Percentiles rank a stretch among this genome's conserved stretches.
These are phyloP conservation scores for Sanghuangporus baumii DNA, from an alignment of 1,284 basidiomycete species.

Conservation along the genomic window DNA sequence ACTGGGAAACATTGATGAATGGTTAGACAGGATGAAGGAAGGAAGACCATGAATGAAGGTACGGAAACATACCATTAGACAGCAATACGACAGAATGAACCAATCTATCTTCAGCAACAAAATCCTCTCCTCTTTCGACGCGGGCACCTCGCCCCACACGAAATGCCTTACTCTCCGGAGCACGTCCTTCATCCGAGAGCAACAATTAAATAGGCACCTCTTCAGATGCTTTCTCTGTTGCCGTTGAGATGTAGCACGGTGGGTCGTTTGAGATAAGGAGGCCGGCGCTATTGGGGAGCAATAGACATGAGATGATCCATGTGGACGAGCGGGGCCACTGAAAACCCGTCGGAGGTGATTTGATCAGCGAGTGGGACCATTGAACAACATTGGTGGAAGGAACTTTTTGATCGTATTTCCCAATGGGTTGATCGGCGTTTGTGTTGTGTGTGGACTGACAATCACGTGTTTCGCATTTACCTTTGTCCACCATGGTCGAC, in stretches of 20 bases:
- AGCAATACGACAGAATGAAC: conserved; percentile 65
- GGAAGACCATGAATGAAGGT: too few relatives aligned
- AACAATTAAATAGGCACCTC: not conserved
- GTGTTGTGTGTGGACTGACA: not conserved
- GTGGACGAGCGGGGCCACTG: not conserved
- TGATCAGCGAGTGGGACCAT: not conserved
- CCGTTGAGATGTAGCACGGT: not conserved
- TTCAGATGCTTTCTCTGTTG: not conserved
- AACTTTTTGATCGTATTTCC: not conserved
- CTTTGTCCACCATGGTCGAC: not conserved
- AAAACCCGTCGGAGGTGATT: not conserved
- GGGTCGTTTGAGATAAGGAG: not conserved
- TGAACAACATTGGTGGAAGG: not conserved
- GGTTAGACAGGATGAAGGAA: not conserved
- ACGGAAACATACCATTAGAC: too few relatives aligned
- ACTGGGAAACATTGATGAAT: conserved; percentile 31
- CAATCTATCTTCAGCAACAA: conserved; percentile 56
- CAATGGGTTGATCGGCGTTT: not conserved
- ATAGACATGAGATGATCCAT: not conserved
- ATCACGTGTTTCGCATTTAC: not conserved
- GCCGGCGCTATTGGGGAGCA: not conserved
- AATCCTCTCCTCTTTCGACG: conserved; percentile 37
- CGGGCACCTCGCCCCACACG: conserved; percentile 31
- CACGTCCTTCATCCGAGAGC: not conserved
- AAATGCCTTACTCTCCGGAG: conserved; percentile 20